phyloP scores from a whole-genome alignment of 208 protist species.

The Lotmaria passim region DNA sequence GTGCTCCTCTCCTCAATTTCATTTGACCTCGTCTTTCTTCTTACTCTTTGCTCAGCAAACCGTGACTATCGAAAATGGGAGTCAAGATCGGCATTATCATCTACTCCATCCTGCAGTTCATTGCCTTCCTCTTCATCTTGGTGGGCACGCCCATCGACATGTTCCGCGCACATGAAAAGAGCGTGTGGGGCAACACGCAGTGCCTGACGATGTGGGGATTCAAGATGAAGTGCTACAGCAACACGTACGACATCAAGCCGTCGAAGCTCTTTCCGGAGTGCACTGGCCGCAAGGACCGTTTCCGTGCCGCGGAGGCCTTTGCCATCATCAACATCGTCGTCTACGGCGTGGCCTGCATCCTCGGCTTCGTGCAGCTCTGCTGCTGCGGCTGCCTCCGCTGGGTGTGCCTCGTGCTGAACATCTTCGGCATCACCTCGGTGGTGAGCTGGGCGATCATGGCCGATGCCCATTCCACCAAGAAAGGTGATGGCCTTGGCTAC shows the following conservation, averaged over 20 bases:
- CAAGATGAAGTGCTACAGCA: conserved; percentile 44
- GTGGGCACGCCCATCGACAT: conserved; percentile 61
- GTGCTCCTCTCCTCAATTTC: no score
- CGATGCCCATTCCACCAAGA: conserved; percentile 23
- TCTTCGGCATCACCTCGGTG: conserved; percentile 20
- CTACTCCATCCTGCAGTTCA: conserved; percentile 50
- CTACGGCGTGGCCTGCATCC: conserved; percentile 13
- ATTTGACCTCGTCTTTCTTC: background rate
- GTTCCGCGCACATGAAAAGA: conserved; percentile 35
- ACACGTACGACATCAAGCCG: conserved; percentile 17
- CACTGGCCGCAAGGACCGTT: conserved; percentile 25
- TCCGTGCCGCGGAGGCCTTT: conserved; percentile 49
- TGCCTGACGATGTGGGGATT: conserved; percentile 63
- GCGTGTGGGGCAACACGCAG: background rate
- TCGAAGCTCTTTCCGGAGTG: conserved; percentile 35
- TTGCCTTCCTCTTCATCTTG: conserved; percentile 52
- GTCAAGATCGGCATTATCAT: conserved; percentile 45
- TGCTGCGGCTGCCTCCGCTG: conserved; percentile 44
- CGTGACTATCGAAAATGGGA: background rate
- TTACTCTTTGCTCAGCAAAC: background rate
- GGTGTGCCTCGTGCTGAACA: conserved; percentile 43
- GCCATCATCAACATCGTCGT: conserved; percentile 42
- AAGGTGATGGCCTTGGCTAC: background rate
- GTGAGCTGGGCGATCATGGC: conserved; percentile 49
- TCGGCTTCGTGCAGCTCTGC: conserved; percentile 38